phyloP scores from a whole-genome alignment of 768 basidiomycete genomes.

The Auricularia sp. region DNA sequence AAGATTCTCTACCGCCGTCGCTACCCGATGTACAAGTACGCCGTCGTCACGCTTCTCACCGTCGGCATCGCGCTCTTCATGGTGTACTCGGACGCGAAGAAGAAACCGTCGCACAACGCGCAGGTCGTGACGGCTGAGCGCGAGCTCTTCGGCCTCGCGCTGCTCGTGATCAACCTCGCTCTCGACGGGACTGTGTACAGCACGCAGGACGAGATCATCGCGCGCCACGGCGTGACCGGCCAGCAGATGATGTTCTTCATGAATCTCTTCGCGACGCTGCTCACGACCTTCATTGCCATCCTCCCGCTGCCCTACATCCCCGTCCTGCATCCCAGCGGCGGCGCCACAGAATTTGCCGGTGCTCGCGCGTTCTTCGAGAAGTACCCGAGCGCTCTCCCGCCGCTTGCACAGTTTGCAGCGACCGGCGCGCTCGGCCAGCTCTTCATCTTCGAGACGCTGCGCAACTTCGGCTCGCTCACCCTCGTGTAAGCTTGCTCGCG shows the following conservation, averaged over 20 bases:
- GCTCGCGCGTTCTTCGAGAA: constrained; percentile 64
- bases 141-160: constrained; percentile 56
- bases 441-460: constrained; percentile 94
- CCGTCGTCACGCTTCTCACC: constrained; percentile 90
- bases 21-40: constrained; percentile 90
- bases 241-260: constrained; percentile 99
- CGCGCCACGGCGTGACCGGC: constrained; percentile 57
- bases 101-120: constrained; percentile 28
- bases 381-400: constrained; percentile 65
- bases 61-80: constrained; percentile 89
- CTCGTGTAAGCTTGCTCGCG: constrained; percentile 52
- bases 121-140: constrained; percentile 26
- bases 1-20: constrained; percentile 85
- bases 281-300: constrained; percentile 58
- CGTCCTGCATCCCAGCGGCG: constrained; percentile 62
- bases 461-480: constrained; percentile 83
- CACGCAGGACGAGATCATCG: constrained; percentile 95
- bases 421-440: constrained; percentile 92
- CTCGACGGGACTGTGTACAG: constrained; percentile 92
- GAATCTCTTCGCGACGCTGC: constrained; percentile 71
- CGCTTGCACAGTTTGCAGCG: constrained; percentile 75
- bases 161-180: constrained; percentile 75
- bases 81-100: constrained; percentile 59
- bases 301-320: constrained; percentile 76
- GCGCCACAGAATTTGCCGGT: constrained; percentile 50